Conservation (phyloP, 768 basidiomycete genomes). For the Pleurotus pulmonarius region DNA sequence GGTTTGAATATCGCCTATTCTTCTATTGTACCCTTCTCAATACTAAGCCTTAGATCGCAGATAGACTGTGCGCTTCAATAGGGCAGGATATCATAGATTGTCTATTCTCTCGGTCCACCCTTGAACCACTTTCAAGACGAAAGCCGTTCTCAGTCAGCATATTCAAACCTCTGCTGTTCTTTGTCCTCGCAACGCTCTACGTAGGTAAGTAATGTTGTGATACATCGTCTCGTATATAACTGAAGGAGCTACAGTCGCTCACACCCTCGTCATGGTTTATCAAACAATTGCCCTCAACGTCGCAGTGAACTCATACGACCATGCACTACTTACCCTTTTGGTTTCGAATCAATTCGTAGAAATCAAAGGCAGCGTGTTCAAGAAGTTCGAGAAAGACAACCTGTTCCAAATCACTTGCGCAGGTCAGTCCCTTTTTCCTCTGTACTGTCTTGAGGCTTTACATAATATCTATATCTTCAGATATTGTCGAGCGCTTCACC, state of each 20-base stretch:
- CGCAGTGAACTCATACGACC: slow-evolving; percentile 97
- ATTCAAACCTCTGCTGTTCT: slow-evolving; percentile 80
- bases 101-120: slow-evolving; percentile 88
- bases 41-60: slow-evolving; percentile 68
- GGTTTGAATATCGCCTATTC: slow-evolving; percentile 17
- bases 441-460: background rate
- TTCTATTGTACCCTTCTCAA: background rate
- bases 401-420: slow-evolving; percentile 98
- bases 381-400: slow-evolving; percentile 98
- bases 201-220: slow-evolving; percentile 50
- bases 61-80: slow-evolving; percentile 90
- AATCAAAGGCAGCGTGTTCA: slow-evolving; percentile 99
- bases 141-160: slow-evolving; percentile 59
- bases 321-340: slow-evolving; percentile 88
- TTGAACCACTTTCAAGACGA: slow-evolving; percentile 66
- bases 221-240: background rate
- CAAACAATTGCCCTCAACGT: slow-evolving; percentile 94
- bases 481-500: slow-evolving; percentile 97
- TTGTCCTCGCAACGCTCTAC: slow-evolving; percentile 77
- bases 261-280: slow-evolving; percentile 94
- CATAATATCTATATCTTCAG: too few species aligned
- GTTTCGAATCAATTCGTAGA: slow-evolving; percentile 99
- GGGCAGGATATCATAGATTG: slow-evolving; percentile 98
- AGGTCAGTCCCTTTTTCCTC: slow-evolving; percentile 42
- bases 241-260: slow-evolving; percentile 53